Percentiles rank a stretch among this genome's conserved stretches.
These are phyloP conservation scores for Saccharomyces mikatae DNA, from an alignment of 805 yeast genomes.

Conservation along the genomic window DNA sequence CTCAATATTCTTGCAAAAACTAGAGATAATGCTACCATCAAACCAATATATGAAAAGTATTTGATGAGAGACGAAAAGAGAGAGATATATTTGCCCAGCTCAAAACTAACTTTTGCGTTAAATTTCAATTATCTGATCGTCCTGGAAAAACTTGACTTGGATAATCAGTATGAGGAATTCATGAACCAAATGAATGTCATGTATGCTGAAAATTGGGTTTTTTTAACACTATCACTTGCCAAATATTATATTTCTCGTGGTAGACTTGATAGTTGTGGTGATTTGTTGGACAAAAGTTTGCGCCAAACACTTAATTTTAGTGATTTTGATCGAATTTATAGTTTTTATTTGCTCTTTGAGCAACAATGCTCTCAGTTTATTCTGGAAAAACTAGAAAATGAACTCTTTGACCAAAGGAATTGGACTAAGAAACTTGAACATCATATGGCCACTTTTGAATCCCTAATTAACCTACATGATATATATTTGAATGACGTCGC, in stretches of 20 bases:
- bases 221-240: conserved; percentile 41
- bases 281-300: conserved; percentile 43
- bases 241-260: conserved; percentile 37
- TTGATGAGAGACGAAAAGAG: conserved; percentile 3
- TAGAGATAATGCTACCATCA: conserved; percentile 12
- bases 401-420: conserved; percentile 17
- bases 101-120: conserved; percentile 7
- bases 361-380: neutral
- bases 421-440: conserved; percentile 35
- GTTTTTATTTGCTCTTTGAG: conserved; percentile 51
- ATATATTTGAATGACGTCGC: conserved; percentile 59
- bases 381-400: neutral
- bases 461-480: conserved; percentile 47
- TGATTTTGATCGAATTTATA: conserved; percentile 60
- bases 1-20: conserved; percentile 12
- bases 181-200: conserved; percentile 9
- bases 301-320: conserved; percentile 39
- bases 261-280: conserved; percentile 13
- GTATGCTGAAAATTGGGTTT: conserved; percentile 56
- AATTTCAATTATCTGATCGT: conserved; percentile 12
- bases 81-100: conserved; percentile 1
- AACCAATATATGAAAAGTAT: conserved; percentile 8
- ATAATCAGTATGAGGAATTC: conserved; percentile 27
- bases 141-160: conserved; percentile 7
- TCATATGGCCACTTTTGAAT: conserved; percentile 42